Base-by-base conservation (phyloP, 441 rosid genomes). In the Mallotus repandus region DNA sequence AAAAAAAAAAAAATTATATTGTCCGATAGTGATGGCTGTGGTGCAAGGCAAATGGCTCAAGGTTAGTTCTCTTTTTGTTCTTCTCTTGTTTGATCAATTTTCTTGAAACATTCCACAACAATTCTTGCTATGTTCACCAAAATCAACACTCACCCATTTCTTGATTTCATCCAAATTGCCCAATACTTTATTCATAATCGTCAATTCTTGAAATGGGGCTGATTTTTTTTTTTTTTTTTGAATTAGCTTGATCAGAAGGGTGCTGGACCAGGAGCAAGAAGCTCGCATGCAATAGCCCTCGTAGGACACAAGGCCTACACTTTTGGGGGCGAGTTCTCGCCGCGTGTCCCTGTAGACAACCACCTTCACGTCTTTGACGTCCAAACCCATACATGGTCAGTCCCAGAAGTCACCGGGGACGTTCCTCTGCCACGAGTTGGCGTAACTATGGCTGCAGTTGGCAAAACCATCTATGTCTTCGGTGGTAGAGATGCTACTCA, bases 371-470 rank as follows among this genome's bases (percentile, higher is more conserved):
- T 86, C 60, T 89, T 92, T 48, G 93, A 94, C 80, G 89, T 94
- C 70, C 38, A 81, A 61, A 75, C 84, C 75, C 71, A 63, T 49
- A 80, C 92, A 14, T 91, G 97, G 99, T 86, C 94, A 0, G 66
- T 88, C 60, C 89, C 86, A 0, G 78, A 77, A 15, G 87, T 78
- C 68, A 80, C 94, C 18, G 97, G 94, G 0, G 87, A 91, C 9
- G 70, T 84, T 49, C 99, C 97, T n/a, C 99, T 97, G 19, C 97
- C 96, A 4, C 90, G 97, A 1, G 97, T 94, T 0, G 99, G 99
- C 0, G 99, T 92, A 76, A 80, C 88, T 3, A 92, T 92, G 97
- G 90, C 92, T 18, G 75, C 93, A 0, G 85, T 89, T 0, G 93
- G 88, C 14, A 38, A 66, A 35, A 84, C 83, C 74, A 85, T 91